These are phyloP conservation scores for Tylopilus subfusipes DNA, from an alignment of 768 basidiomycete species.

Conservation along the genomic window DNA sequence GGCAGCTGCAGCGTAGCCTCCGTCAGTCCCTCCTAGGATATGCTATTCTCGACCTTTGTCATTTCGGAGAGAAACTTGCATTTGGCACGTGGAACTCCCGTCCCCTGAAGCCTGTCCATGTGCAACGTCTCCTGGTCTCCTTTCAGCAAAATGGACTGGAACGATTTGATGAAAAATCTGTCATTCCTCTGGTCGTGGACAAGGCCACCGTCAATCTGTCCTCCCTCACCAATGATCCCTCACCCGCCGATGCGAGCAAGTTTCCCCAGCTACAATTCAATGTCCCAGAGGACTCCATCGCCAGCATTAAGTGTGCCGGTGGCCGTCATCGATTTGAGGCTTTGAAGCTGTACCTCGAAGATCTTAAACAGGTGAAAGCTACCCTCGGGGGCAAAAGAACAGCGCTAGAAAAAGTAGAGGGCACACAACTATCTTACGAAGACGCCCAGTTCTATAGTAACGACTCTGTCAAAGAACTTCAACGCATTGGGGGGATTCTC, in stretches of 20 bases:
- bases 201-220: neutral
- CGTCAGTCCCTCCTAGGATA: neutral
- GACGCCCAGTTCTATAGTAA: too few relatives aligned
- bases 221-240: neutral
- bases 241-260: neutral
- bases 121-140: neutral
- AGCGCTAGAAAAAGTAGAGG: neutral
- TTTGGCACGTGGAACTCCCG: neutral
- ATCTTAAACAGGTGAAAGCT: neutral
- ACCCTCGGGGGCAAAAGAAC: neutral
- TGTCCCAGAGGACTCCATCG: neutral
- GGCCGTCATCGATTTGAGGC: neutral
- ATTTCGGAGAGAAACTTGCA: neutral
- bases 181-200: neutral
- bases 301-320: neutral
- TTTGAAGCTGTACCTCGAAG: neutral
- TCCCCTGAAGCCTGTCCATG: neutral
- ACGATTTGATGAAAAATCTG: neutral
- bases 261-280: neutral
- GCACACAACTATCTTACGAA: too few relatives aligned
- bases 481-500: neutral
- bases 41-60: neutral
- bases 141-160: neutral
- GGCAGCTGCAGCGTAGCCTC: neutral
- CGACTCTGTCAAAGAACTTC: neutral